Base-by-base conservation (phyloP, 805 yeast genomes). In the Candida michaelii region DNA sequence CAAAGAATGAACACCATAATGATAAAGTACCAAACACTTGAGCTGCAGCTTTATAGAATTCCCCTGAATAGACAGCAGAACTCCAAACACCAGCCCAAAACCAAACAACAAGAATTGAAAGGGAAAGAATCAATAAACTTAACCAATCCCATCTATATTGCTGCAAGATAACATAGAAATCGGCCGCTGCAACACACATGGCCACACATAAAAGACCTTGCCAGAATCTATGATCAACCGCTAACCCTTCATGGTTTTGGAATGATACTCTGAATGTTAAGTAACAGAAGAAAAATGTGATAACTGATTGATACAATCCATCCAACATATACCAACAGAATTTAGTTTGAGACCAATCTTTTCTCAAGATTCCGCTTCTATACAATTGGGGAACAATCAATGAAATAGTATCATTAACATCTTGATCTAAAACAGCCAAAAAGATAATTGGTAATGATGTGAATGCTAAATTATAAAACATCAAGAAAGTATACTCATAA, bases 1-100 rank as follows among this genome's bases (percentile, higher is more conserved):
- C 62, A 44, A 83, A 72, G 12, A 77, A 59, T 45, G 75, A 69
- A 33, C 82, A 78, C 95, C 95, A 86, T 56, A 80, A 82, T 4
- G 76, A 56, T 25, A 74, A 66, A 5, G 82, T 63, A 14, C 89
- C 88, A 50, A 80, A 80, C 25, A 74, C 71, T 52, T 81, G 79
- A 2, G 79, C 59, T 2, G 85, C 93, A 17, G 84, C 78, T 45
- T 74, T 71, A 61, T 79, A 86, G 52, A 82, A 82, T 53, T 80
- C 85, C 9, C 69, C 71, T 7, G 86, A 73, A 43, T 66, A 61
- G 2, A 63, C 47, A 19, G 74, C 60, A 3, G 79, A 62, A 23
- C 89, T 76, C 83, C 90, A 86, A 16, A 81, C 77, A n/a, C 91
- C 90, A 3, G 87, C 78, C 95, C 95, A 86, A 56, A 80, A 76